phyloP scores from a whole-genome alignment of 148 eudicot genomes.

The Silene conica region DNA sequence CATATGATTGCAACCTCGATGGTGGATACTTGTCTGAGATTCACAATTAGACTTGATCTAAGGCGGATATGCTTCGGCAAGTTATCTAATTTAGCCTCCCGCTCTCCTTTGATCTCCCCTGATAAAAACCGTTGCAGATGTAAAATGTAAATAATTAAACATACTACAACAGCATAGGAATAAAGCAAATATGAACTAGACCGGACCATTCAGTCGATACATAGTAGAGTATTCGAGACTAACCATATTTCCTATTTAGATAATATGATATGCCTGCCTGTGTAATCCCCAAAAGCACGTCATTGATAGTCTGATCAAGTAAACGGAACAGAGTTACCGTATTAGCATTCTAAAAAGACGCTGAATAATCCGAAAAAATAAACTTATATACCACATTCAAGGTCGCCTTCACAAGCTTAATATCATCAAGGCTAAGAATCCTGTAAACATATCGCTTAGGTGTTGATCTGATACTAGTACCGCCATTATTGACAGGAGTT shows the following conservation, averaged over 20 bases:
- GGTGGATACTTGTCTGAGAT: constrained; percentile 45
- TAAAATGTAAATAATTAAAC: too few relatives aligned
- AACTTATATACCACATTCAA: too few relatives aligned
- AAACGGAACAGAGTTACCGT: background rate
- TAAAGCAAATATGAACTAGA: too few relatives aligned
- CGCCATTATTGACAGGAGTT: too few relatives aligned
- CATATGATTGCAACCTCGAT: constrained; percentile 51
- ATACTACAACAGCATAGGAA: too few relatives aligned
- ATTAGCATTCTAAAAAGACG: too few relatives aligned
- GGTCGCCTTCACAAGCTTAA: too few relatives aligned
- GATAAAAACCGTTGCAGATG: background rate
- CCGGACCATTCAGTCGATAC: too few relatives aligned
- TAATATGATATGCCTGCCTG: constrained; percentile 63
- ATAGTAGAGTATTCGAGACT: constrained; percentile 21
- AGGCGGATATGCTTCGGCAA: constrained; percentile 41
- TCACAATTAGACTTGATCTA: constrained; percentile 43
- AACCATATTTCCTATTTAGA: constrained; percentile 48
- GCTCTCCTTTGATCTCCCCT: constrained; percentile 15
- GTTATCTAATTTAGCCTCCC: constrained; percentile 15
- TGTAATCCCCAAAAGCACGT: constrained; percentile 60
- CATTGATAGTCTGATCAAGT: constrained; percentile 54
- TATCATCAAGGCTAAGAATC: too few relatives aligned
- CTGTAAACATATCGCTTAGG: too few relatives aligned
- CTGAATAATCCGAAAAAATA: background rate
- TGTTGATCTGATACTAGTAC: too few relatives aligned